Percentiles rank a stretch among this genome's conserved stretches.
Evolutionary conservation across 805 yeast genomes (phyloP).

Genomic region (Tetrapisispora phaffii): DNA sequence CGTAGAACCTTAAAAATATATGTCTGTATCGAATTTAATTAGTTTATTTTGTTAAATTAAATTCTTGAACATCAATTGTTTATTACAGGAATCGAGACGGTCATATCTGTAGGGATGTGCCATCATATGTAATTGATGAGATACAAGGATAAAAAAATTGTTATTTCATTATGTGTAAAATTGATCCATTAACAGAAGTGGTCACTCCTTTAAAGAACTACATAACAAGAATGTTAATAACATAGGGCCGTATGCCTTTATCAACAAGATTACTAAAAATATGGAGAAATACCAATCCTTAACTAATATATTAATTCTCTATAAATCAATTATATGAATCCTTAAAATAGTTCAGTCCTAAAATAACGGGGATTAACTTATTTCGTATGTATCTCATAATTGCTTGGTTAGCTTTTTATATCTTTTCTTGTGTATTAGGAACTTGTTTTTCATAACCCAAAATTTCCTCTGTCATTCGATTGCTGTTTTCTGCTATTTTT

Average conservation of each 20-base stretch:
- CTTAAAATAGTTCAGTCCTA: background rate
- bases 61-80: too few species aligned
- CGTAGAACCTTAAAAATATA: background rate
- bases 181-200: too few species aligned
- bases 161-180: too few species aligned
- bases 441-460: background rate
- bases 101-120: too few species aligned
- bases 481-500: slow-evolving; percentile 12
- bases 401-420: background rate
- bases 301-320: background rate
- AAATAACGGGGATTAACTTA: background rate
- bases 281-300: background rate
- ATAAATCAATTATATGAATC: slow-evolving; percentile 1
- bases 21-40: too few species aligned
- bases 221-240: too few species aligned
- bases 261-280: background rate
- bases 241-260: too few species aligned
- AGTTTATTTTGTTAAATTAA: too few species aligned
- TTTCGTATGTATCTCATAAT: background rate
- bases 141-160: too few species aligned
- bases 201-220: too few species aligned
- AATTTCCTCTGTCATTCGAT: background rate
- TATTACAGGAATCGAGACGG: too few species aligned
- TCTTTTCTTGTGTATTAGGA: background rate
- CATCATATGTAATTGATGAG: too few species aligned